A percentile compares a stretch with the other conserved stretches of the same genome.
Conservation (phyloP, 2,329 filamentous ascomycete genomes). For the Pseudogymnoascus sp. region DNA sequence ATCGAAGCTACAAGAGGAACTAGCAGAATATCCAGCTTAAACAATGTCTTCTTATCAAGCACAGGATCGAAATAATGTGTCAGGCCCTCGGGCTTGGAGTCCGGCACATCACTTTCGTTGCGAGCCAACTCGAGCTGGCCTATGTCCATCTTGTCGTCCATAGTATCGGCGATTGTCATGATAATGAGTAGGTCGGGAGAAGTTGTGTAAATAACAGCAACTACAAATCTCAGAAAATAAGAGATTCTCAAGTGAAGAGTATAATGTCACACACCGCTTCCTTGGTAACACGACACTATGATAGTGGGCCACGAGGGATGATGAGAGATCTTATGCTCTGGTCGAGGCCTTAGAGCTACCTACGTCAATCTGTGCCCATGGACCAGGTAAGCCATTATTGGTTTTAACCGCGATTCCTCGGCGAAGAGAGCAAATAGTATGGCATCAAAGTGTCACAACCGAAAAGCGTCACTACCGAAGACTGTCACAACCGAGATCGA, state of each 20-base stretch:
- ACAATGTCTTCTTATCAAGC: background rate
- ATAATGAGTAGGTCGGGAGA: conserved; percentile 32
- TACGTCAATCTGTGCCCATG: background rate
- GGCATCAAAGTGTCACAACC: conserved; percentile 43
- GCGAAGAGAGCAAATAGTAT: conserved; percentile 42
- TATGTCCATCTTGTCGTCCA: background rate
- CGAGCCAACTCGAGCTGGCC: background rate
- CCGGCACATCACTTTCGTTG: background rate
- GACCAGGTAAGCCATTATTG: background rate
- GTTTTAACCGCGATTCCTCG: conserved; percentile 23
- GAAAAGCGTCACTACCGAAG: conserved; percentile 36
- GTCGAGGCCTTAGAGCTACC: background rate
- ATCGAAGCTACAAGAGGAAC: conserved; percentile 27
- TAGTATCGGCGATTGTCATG: conserved; percentile 23
- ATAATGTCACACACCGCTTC: background rate
- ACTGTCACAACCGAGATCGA: background rate
- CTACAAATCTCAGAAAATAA: conserved; percentile 12
- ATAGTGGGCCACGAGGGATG: background rate
- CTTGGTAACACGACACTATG: background rate
- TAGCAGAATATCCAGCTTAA: conserved; percentile 5
- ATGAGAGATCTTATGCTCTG: background rate
- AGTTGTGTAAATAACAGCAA: background rate
- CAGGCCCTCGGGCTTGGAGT: background rate
- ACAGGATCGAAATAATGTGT: background rate
- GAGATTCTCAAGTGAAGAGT: conserved; percentile 34